Evolutionary conservation across 768 basidiomycete species (phyloP), one percentile per base, ranked within the genome.

Genomic region (Trametes coccinea): DNA sequence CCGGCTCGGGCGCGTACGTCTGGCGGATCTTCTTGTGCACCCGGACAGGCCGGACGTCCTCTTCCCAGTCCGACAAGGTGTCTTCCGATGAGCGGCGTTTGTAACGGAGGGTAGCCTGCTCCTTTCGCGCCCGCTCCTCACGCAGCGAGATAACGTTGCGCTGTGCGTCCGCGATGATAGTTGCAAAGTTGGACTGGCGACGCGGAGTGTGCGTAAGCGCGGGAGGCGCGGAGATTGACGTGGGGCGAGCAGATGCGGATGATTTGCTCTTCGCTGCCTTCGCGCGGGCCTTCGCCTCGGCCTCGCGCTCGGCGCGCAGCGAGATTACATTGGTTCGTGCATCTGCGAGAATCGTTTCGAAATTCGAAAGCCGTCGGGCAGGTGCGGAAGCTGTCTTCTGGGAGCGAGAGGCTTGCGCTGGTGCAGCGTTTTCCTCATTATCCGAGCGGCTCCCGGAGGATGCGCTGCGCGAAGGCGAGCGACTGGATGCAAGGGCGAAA

Each of bases 151-250:
- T 72, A 29, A 78, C 72, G 37, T 77, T 75, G 46, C 61, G 71
- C 39, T 75, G 73, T 14, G 80, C 79, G 43, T 80, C 77, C n/a
- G 78, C 74, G 29, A 80, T 62, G n/a, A 80, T 59, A 22, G 80
- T 77, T 46, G 69, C 61, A 56, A 81, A 80, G 46, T 47, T 64
- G 2, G 53, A 43, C 30, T 37, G 49, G 7, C 59, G 52, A 7
- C 47, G 57, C 29, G 29, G 37, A 14, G 50, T 27, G 8, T 66
- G 64, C 34, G 66, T 27, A 10, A 52, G 30, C 4, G 46, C 31
- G 2, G 48, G 34, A 27, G 55, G 56, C 7, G 56, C 55, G 0
- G 56, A 62, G 16, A 57, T 29, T 13, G 33, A 16, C 14, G 8
- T 10, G 3, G 41, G 5, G 49, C 1, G 49, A 2, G 30, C 49